Conservation (phyloP, 805 yeast species). For the Torulaspora maleeae region DNA sequence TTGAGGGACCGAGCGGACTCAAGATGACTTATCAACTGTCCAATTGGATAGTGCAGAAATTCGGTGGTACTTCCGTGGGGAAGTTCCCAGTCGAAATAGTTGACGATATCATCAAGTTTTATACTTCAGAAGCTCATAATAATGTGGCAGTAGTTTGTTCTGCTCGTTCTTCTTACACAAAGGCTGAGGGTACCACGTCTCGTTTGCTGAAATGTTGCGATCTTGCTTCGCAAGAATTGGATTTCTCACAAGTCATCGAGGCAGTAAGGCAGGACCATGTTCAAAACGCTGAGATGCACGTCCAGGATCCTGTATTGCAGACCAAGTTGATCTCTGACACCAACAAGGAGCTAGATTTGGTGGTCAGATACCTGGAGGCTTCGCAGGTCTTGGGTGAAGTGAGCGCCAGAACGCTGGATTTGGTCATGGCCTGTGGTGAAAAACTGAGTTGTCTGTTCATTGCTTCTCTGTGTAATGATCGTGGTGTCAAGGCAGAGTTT, state of each 20-base stretch:
- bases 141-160: slow-evolving; percentile 93
- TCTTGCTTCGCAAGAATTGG: slow-evolving; percentile 54
- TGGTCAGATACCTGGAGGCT: slow-evolving; percentile 71
- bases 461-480: slow-evolving; percentile 78
- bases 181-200: slow-evolving; percentile 93
- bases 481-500: slow-evolving; percentile 71
- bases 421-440: slow-evolving; percentile 91
- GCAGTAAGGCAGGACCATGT: slow-evolving; percentile 75
- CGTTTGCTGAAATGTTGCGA: slow-evolving; percentile 83
- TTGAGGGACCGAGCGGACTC: not conserved
- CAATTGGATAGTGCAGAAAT: slow-evolving; percentile 84
- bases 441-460: slow-evolving; percentile 86
- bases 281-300: slow-evolving; percentile 56
- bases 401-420: slow-evolving; percentile 78
- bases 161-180: slow-evolving; percentile 87
- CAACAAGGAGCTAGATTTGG: slow-evolving; percentile 58
- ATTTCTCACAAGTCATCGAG: slow-evolving; percentile 55
- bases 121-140: slow-evolving; percentile 42
- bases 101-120: slow-evolving; percentile 72
- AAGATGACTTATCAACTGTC: slow-evolving; percentile 5
- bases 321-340: slow-evolving; percentile 55
- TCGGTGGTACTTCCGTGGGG: slow-evolving; percentile 97
- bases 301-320: slow-evolving; percentile 45
- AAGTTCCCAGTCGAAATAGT: slow-evolving; percentile 85
- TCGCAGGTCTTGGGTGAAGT: slow-evolving; percentile 90